Conservation (phyloP, 768 basidiomycete genomes). For the Cyathus striatus region DNA sequence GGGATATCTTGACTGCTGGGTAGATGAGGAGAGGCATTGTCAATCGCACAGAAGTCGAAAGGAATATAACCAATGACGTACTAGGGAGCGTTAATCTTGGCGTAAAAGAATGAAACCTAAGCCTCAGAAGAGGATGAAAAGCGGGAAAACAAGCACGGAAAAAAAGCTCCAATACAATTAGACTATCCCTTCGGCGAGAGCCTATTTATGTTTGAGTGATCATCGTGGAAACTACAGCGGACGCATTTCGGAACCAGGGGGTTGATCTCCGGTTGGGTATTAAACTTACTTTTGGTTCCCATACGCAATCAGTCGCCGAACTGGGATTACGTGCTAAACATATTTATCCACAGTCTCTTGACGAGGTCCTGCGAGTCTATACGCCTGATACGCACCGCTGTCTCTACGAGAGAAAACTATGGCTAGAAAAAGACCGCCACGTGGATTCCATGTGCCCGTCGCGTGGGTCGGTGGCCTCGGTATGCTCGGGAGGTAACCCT, state of each 20-base stretch:
- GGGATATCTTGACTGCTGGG: conserved; percentile 14
- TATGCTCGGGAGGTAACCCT: conserved; percentile 16
- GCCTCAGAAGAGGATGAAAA: conserved; percentile 10
- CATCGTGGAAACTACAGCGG: conserved; percentile 34
- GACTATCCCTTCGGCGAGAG: conserved; percentile 22
- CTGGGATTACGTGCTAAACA: too few species aligned
- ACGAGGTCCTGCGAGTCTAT: too few species aligned
- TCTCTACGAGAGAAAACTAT: not conserved
- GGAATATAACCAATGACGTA: conserved; percentile 1
- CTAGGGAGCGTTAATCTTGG: not conserved
- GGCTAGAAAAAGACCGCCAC: conserved; percentile 16
- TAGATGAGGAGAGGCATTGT: conserved; percentile 5
- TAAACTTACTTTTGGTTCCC: conserved; percentile 8
- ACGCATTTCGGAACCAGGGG: conserved; percentile 33
- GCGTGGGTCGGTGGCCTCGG: conserved; percentile 12
- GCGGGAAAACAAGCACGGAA: conserved; percentile 14
- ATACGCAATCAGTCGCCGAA: conserved; percentile 5
- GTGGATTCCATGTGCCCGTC: conserved; percentile 30
- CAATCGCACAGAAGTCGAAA: conserved; percentile 2
- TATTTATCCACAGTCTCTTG: too few species aligned
- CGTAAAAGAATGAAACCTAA: conserved; percentile 4
- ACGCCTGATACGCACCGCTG: too few species aligned
- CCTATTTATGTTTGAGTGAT: conserved; percentile 29
- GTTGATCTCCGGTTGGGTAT: conserved; percentile 32
- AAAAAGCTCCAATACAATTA: conserved; percentile 17